Evolutionary conservation across 202 grass and related monocot genomes (phyloP), one percentile per base, ranked within the genome.

Genomic region (Carex arenaria): DNA sequence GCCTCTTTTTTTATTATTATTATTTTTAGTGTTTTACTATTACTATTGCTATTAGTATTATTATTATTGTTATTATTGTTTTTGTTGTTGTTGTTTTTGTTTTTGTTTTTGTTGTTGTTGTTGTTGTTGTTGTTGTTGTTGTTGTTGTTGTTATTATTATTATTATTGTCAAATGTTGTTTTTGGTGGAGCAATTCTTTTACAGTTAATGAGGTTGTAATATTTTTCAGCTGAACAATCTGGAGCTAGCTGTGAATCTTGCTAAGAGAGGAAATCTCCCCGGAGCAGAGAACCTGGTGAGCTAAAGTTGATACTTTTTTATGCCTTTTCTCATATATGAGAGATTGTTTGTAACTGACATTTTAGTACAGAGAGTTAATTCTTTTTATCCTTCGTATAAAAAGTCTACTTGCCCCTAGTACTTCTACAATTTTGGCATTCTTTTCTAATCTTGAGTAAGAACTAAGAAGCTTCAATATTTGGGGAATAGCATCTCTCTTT

Each of bases 161-260:
- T 75, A 17, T 31, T 82, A 12, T 69, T 69, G 28, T 51, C 14
- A 82, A 65, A 65, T 2, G 9, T 53, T 56, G 23, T 30, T 49
- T 67, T 68, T 54, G 20, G 26, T 55, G n/a, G 31, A 5, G 4
- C 18, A 67, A 23, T 56, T 79, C 3, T 34, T 68, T 56, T 78
- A 59, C 52, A 36, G 60, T 76, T 77, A 55, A 78, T 54, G 26
- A 36, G 57, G 26, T 59, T 85, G 38, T 62, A 38, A 67, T 5
- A 64, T 51, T 51, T 67, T 69, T 4, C 45, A 82, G 80, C 76
- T 99, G 70, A 99, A 95, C 82, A 99, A 99, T 85, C 85, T 99
- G 73, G 96, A 99, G 91, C 85, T 99, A 13, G 93, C 96, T 88
- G 93, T 99, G n/a, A 95, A 95, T 94, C 93, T 99, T 18, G 96